Evolutionary conservation across 352 stramenopile genomes (phyloP).

Genomic region (Blastocystis sp.): DNA sequence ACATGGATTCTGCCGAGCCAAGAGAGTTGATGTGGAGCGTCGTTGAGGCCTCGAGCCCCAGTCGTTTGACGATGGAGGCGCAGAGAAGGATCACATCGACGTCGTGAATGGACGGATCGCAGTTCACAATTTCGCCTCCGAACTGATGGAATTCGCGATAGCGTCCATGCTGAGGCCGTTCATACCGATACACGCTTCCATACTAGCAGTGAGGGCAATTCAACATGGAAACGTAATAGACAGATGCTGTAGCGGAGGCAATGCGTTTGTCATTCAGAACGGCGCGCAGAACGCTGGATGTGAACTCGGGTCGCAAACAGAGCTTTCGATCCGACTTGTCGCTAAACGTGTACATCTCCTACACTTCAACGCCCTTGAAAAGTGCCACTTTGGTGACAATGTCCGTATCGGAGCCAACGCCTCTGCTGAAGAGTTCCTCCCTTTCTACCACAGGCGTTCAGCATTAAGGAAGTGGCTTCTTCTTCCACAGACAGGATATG

Average conservation of each 20-base stretch:
- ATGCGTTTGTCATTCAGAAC: constrained; percentile 27
- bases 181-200: constrained; percentile 71
- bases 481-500: constrained; percentile 74
- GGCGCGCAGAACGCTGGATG: constrained; percentile 32
- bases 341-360: constrained; percentile 71
- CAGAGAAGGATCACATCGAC: constrained; percentile 26
- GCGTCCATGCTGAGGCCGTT: constrained; percentile 66
- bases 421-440: constrained; percentile 45
- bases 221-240: constrained; percentile 43
- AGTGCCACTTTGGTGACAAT: constrained; percentile 55
- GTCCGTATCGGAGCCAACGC: constrained; percentile 42
- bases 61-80: constrained; percentile 19
- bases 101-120: constrained; percentile 14
- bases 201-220: constrained; percentile 28
- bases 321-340: constrained; percentile 69
- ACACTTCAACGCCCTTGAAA: neutral
- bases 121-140: constrained; percentile 59
- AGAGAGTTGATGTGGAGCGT: constrained; percentile 62
- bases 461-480: neutral
- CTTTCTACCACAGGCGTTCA: constrained; percentile 66
- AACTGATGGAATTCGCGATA: constrained; percentile 73
- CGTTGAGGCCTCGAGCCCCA: neutral
- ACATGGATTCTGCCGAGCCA: constrained; percentile 35
- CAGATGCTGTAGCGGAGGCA: neutral
- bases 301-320: constrained; percentile 69